A percentile compares a stretch with the other conserved stretches of the same genome.
These are phyloP conservation scores for Globisporangium spinosum DNA, from an alignment of 352 stramenopile genomes.

Conservation along the genomic window DNA sequence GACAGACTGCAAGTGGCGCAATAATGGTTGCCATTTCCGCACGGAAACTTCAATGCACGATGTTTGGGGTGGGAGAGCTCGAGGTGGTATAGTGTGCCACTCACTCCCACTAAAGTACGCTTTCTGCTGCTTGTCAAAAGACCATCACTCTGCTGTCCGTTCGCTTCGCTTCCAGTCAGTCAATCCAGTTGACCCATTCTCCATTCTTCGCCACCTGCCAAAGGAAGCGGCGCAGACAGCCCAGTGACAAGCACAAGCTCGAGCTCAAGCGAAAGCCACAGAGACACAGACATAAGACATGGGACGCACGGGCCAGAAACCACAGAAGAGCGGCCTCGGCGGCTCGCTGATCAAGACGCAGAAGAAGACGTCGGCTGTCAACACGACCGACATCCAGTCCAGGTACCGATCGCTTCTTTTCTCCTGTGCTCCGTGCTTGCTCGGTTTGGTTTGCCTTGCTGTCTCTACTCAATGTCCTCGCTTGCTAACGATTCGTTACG, in stretches of 20 bases:
- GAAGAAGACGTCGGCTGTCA: conserved; percentile 66
- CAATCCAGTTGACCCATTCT: conserved; percentile 10
- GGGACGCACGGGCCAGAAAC: conserved; percentile 70
- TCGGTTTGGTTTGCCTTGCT: neutral
- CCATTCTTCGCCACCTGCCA: neutral
- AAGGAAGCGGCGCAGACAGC: neutral
- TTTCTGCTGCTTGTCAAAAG: conserved; percentile 1
- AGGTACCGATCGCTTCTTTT: conserved; percentile 30
- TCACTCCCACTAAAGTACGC: neutral
- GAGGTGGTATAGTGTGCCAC: neutral
- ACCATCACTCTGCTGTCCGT: conserved; percentile 10
- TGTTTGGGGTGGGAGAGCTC: neutral
- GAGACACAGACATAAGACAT: conserved; percentile 25
- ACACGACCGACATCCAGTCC: conserved; percentile 70
- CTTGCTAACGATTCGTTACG: neutral
- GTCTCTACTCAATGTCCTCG: neutral
- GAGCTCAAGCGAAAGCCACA: neutral
- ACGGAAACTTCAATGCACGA: conserved; percentile 3
- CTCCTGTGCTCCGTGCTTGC: conserved; percentile 5
- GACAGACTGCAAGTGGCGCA: neutral
- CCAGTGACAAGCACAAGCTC: neutral
- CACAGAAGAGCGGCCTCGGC: conserved; percentile 70
- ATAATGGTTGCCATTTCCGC: neutral
- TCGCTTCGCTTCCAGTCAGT: conserved; percentile 12
- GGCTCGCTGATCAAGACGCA: conserved; percentile 73